A percentile compares a stretch with the other conserved stretches of the same genome.
Evolutionary conservation across 306 rosid genomes (phyloP).

Genomic region (Rubus idaeus): DNA sequence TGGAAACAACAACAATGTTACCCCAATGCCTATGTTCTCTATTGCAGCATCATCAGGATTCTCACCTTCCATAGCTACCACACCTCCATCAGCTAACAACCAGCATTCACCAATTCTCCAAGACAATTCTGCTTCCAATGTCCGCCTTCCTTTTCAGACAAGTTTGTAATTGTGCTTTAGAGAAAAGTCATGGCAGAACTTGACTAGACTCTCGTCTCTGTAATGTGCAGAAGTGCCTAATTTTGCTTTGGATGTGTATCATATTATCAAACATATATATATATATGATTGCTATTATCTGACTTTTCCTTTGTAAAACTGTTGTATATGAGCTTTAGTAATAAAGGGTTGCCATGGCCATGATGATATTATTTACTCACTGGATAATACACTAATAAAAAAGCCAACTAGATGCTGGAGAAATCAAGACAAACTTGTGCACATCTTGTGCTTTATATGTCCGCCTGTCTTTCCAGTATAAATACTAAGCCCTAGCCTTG

Average conservation of each 20-base stretch:
- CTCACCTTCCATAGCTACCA: constrained; percentile 37
- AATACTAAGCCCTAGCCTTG: not conserved
- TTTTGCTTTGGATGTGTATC: constrained; percentile 5
- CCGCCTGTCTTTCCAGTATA: not conserved
- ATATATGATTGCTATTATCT: not conserved
- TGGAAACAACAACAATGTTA: constrained; percentile 20
- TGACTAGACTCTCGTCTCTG: not conserved
- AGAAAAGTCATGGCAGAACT: not conserved
- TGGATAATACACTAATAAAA: not conserved
- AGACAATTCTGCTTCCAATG: constrained; percentile 24
- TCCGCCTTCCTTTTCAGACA: constrained; percentile 20
- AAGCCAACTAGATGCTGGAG: not conserved
- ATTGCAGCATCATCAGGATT: constrained; percentile 77
- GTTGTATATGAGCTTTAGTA: constrained; percentile 19
- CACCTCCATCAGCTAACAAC: constrained; percentile 20
- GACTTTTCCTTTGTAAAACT: not conserved
- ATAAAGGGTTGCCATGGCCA: not conserved
- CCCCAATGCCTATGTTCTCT: constrained; percentile 37
- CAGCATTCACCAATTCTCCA: constrained; percentile 18
- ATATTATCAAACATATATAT: constrained; percentile 12
- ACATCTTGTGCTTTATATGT: not conserved
- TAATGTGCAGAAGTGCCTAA: constrained; percentile 10
- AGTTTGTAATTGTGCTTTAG: not conserved
- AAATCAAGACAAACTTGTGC: not conserved
- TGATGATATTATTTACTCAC: too few species aligned